phyloP scores from a whole-genome alignment of 2,329 filamentous ascomycete genomes.

The Nigrospora oryzae region DNA sequence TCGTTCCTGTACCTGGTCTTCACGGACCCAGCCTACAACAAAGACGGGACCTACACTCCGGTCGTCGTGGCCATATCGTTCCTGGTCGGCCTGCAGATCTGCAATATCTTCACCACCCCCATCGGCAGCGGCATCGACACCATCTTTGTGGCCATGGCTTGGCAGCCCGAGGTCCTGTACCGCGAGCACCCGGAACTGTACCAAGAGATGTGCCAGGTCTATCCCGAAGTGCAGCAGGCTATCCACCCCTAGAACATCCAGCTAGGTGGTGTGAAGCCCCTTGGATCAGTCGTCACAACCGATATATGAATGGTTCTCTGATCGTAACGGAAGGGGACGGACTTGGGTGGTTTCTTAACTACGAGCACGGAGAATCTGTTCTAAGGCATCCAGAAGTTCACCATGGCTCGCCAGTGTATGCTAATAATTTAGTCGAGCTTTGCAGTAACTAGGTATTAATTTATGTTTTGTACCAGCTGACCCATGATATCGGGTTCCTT shows the following conservation, averaged over 20 bases:
- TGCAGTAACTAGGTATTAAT: no score
- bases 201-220: slow-evolving; percentile 67
- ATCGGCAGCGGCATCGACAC: slow-evolving; percentile 84
- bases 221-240: slow-evolving; percentile 73
- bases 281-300: no score
- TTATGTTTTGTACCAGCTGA: no score
- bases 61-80: slow-evolving; percentile 53
- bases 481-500: no score
- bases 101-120: slow-evolving; percentile 82
- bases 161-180: slow-evolving; percentile 67
- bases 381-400: no score
- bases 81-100: slow-evolving; percentile 82
- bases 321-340: no score
- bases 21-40: slow-evolving; percentile 73
- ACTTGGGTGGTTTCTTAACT: no score
- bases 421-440: no score
- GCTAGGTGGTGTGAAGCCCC: no score
- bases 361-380: no score
- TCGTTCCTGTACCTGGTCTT: slow-evolving; percentile 82
- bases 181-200: slow-evolving; percentile 77
- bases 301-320: no score
- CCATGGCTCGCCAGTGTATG: no score
- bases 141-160: slow-evolving; percentile 73
- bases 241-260: slow-evolving; percentile 48
- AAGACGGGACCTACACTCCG: slow-evolving; percentile 57